A percentile compares a stretch with the other conserved stretches of the same genome.
Evolutionary conservation across 2,329 filamentous ascomycete species (phyloP).

Genomic region (Aspergillus sp.): DNA sequence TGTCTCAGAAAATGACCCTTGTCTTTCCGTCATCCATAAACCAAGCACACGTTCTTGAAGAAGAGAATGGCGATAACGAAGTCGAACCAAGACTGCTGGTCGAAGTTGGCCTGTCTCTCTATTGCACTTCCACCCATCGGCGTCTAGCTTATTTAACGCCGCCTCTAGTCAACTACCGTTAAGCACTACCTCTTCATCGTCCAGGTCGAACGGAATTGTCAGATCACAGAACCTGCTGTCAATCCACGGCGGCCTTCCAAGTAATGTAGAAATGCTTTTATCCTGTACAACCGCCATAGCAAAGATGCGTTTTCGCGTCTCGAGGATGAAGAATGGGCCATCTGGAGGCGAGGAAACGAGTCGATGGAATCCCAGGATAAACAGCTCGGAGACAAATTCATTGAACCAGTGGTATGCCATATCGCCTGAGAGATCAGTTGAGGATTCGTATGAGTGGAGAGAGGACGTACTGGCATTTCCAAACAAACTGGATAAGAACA

Average conservation of each 20-base stretch:
- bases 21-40: not conserved
- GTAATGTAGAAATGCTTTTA: constrained; percentile 30
- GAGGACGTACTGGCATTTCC: not conserved
- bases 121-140: not conserved
- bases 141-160: not conserved
- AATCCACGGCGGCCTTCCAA: constrained; percentile 31
- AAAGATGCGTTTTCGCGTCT: not conserved
- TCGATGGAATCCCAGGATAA: not conserved
- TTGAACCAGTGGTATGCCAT: not conserved
- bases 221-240: constrained; percentile 30
- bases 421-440: not conserved
- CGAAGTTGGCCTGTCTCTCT: not conserved
- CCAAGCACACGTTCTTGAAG: not conserved
- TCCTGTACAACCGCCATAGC: constrained; percentile 18
- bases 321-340: not conserved
- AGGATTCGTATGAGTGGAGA: not conserved
- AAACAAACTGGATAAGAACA: not conserved
- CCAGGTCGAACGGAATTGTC: constrained; percentile 27
- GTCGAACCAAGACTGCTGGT: not conserved
- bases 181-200: constrained; percentile 20
- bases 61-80: not conserved
- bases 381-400: not conserved
- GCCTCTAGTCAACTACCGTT: not conserved
- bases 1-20: not conserved
- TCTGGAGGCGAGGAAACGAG: not conserved